Evolutionary conservation across 805 yeast genomes (phyloP).

Genomic region (Lipomyces sp.): DNA sequence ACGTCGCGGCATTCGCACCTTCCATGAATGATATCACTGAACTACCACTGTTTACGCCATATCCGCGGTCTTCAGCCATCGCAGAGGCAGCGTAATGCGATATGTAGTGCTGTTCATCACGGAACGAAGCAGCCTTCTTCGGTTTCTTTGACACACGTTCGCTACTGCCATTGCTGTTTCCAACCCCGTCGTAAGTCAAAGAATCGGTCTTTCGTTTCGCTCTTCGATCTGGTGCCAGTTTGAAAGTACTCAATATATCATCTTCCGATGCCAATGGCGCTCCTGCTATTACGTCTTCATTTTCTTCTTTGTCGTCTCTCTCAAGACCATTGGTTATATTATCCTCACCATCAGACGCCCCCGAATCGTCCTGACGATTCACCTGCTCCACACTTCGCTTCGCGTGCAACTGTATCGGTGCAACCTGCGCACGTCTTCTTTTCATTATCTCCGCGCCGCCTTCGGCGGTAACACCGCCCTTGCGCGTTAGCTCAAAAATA

Average conservation of each 20-base stretch:
- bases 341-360: conserved; percentile 33
- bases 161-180: neutral
- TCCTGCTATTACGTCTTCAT: conserved; percentile 8
- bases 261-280: conserved; percentile 43
- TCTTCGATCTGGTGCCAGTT: conserved; percentile 38
- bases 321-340: conserved; percentile 36
- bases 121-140: conserved; percentile 50
- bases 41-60: conserved; percentile 40
- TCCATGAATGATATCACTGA: conserved; percentile 62
- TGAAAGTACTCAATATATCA: conserved; percentile 42
- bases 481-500: conserved; percentile 81
- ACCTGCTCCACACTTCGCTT: conserved; percentile 51
- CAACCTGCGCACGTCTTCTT: conserved; percentile 78
- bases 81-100: conserved; percentile 86
- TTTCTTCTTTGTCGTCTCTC: conserved; percentile 37
- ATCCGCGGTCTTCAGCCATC: conserved; percentile 77
- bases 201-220: conserved; percentile 19
- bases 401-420: conserved; percentile 80
- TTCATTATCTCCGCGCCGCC: conserved; percentile 79
- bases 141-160: conserved; percentile 18
- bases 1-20: conserved; percentile 81
- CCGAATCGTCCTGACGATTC: neutral
- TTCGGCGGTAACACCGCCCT: conserved; percentile 51
- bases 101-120: conserved; percentile 76
- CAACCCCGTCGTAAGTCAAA: neutral